A percentile compares a stretch with the other conserved stretches of the same genome.
Conservation (phyloP, 2,329 filamentous ascomycete species). For the Curvularia spicifera region DNA sequence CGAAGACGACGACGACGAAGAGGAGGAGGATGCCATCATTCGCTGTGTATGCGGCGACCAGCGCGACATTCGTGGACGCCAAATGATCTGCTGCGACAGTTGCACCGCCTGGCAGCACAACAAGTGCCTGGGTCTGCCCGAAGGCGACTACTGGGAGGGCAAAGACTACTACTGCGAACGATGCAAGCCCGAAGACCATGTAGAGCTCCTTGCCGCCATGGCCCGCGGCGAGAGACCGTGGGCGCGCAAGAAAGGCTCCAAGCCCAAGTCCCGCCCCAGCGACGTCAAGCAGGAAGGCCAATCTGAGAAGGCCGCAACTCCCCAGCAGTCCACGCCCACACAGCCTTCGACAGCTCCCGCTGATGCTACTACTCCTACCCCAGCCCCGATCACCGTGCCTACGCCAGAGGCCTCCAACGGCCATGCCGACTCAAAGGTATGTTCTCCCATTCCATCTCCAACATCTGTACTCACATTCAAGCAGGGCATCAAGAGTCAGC, state of each 20-base stretch:
- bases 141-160: constrained; percentile 63
- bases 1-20: constrained; percentile 40
- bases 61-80: constrained; percentile 77
- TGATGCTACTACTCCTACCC: constrained; percentile 23
- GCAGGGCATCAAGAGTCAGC: constrained; percentile 38
- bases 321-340: constrained; percentile 27
- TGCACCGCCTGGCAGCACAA: constrained; percentile 98
- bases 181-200: constrained; percentile 84
- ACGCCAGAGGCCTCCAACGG: constrained; percentile 34
- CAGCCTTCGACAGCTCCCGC: constrained; percentile 18
- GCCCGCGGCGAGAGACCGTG: constrained; percentile 83
- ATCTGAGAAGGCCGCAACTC: constrained; percentile 46
- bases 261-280: constrained; percentile 68
- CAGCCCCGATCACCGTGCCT: constrained; percentile 16
- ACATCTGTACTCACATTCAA: constrained; percentile 20
- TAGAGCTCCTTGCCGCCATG: constrained; percentile 78
- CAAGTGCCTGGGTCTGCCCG: constrained; percentile 87
- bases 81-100: constrained; percentile 94
- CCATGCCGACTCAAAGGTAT: constrained; percentile 36
- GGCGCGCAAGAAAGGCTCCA: constrained; percentile 66
- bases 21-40: constrained; percentile 72
- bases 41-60: constrained; percentile 92
- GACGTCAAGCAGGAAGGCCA: constrained; percentile 61
- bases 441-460: background rate
- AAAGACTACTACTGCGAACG: constrained; percentile 83